Evolutionary conservation across 2,329 filamentous ascomycete species (phyloP).

Genomic region (Fonsecaea multimorphosa): DNA sequence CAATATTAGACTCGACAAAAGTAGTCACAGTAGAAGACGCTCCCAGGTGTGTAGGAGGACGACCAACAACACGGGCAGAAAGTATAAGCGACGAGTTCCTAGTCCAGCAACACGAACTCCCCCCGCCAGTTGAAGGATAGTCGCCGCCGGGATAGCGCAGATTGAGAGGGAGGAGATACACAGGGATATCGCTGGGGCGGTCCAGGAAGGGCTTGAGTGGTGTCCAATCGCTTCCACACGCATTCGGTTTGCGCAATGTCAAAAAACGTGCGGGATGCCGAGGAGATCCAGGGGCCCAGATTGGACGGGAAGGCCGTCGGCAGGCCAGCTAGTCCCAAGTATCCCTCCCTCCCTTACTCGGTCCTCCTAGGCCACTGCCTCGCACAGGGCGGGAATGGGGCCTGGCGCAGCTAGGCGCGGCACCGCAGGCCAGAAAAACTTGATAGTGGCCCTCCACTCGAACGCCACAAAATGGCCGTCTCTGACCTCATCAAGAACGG

Average conservation of each 20-base stretch:
- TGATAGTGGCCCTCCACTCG: background rate
- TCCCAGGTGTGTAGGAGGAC: background rate
- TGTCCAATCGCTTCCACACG: constrained; percentile 34
- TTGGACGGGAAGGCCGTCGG: constrained; percentile 23
- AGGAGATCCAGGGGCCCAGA: constrained; percentile 21
- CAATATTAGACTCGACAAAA: constrained; percentile 18
- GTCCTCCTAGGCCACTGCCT: background rate
- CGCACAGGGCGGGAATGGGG: constrained; percentile 1
- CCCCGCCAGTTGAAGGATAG: background rate
- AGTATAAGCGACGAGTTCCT: constrained; percentile 27
- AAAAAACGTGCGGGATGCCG: constrained; percentile 25
- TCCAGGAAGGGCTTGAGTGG: constrained; percentile 2
- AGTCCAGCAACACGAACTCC: constrained; percentile 8
- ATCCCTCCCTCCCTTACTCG: background rate
- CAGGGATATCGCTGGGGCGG: background rate
- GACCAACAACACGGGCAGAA: constrained; percentile 22
- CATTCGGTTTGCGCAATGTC: constrained; percentile 22
- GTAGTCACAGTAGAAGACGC: constrained; percentile 8
- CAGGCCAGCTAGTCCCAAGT: constrained; percentile 5
- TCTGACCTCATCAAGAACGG: background rate
- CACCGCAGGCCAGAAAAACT: background rate
- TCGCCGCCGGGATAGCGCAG: constrained; percentile 6
- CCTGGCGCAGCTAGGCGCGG: constrained; percentile 3
- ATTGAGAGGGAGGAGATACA: constrained; percentile 13
- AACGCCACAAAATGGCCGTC: background rate